These are phyloP conservation scores for Cudoniella acicularis DNA, from an alignment of 495 filamentous ascomycete species.

Conservation along the genomic window DNA sequence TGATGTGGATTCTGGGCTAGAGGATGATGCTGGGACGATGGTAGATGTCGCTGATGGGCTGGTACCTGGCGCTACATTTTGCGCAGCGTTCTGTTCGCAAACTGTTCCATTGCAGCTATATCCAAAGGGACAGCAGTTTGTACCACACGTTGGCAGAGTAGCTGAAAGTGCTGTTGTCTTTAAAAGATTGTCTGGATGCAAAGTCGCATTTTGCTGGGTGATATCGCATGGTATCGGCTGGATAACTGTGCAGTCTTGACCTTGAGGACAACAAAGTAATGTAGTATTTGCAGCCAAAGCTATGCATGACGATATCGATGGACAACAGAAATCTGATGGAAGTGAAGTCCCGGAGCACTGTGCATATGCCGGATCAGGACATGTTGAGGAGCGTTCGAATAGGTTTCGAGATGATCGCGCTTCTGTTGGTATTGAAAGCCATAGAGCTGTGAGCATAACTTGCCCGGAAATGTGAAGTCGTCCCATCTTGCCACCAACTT, in stretches of 20 bases:
- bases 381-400: slow-evolving; percentile 31
- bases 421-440: slow-evolving; percentile 5
- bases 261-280: slow-evolving; percentile 72
- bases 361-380: slow-evolving; percentile 39
- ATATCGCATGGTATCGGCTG: slow-evolving; percentile 69
- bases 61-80: slow-evolving; percentile 17
- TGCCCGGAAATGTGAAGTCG: slow-evolving; percentile 4
- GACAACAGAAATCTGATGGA: slow-evolving; percentile 75
- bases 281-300: slow-evolving; percentile 63
- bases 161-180: slow-evolving; percentile 65
- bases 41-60: slow-evolving; percentile 30
- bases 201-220: slow-evolving; percentile 57
- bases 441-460: slow-evolving; percentile 16
- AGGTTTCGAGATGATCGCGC: slow-evolving; percentile 14
- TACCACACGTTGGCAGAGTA: slow-evolving; percentile 53
- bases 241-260: slow-evolving; percentile 60
- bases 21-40: slow-evolving; percentile 29
- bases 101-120: slow-evolving; percentile 57
- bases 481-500: slow-evolving; percentile 18
- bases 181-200: slow-evolving; percentile 56
- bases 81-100: slow-evolving; percentile 18
- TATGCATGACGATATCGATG: slow-evolving; percentile 56
- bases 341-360: slow-evolving; percentile 52
- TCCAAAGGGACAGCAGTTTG: slow-evolving; percentile 65
- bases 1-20: slow-evolving; percentile 21